Conservation (phyloP, 2,329 filamentous ascomycete genomes). For the Pezicula rhizophila region DNA sequence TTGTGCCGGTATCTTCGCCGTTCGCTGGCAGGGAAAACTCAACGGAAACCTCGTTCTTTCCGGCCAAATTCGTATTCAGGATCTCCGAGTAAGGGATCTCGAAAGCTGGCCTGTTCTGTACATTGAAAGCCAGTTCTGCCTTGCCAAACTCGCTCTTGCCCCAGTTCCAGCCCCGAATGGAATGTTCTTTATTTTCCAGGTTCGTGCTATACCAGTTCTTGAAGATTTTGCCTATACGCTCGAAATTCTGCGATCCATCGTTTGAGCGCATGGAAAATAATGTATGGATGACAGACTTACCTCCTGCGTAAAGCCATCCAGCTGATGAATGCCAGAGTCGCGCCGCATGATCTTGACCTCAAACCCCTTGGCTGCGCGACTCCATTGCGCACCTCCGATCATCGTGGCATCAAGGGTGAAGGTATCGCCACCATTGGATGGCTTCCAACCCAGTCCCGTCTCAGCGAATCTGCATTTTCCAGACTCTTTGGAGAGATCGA, state of each 20-base stretch:
- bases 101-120: conserved; percentile 93
- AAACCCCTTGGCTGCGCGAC: conserved; percentile 82
- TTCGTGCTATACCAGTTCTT: conserved; percentile 97
- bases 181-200: conserved; percentile 88
- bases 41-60: conserved; percentile 95
- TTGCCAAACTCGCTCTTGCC: conserved; percentile 96
- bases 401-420: conserved; percentile 88
- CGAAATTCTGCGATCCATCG: conserved; percentile 59
- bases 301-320: conserved; percentile 92
- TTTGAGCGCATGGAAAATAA: conserved; percentile 9
- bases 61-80: conserved; percentile 93
- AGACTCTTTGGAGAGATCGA: conserved; percentile 87
- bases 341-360: conserved; percentile 89
- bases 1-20: conserved; percentile 65
- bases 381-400: conserved; percentile 88
- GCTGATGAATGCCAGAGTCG: conserved; percentile 78
- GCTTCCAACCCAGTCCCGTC: conserved; percentile 93
- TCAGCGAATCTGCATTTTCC: conserved; percentile 95
- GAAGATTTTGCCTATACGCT: conserved; percentile 86
- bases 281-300: conserved; percentile 31
- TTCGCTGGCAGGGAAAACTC: conserved; percentile 79
- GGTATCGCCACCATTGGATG: conserved; percentile 76
- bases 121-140: conserved; percentile 91
- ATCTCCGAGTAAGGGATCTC: conserved; percentile 97
- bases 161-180: conserved; percentile 97